Evolutionary conservation across 225 moss, liverwort and hornwort genomes (phyloP), one percentile per base, ranked within the genome.

Genomic region (Antitrichia curtipendula): DNA sequence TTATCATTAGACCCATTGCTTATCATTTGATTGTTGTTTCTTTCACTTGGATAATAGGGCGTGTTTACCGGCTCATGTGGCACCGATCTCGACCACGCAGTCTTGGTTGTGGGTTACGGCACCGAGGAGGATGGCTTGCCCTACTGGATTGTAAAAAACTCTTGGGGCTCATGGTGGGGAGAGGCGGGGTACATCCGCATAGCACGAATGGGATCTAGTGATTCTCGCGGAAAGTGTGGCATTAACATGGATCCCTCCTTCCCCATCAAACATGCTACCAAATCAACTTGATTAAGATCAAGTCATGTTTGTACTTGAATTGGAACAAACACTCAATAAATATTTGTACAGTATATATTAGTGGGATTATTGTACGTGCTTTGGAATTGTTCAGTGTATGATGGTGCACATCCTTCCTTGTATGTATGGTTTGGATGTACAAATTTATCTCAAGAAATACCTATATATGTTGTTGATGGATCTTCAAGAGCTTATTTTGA

Each of bases 141-240:
- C 59, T 97, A 95, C 86, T 95, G 96, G 97, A 89, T 95, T 40
- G 88, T 96, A n/a, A 96, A 94, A 84, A 97, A 97, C 49, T 97
- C 97, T 9, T 96, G 96, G 96, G 95, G 96, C 52, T 54, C 71
- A 2, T 84, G 21, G 17, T 97, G 97, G 96, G 94, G 97, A 23
- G 96, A 92, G 59, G 61, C 40, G 8, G 95, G 97, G 6, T 96
- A 86, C 88, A 83, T 96, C 7, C 94, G 95, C 32, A 93, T 97
- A 90, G 80, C 85, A 77, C 86, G 86, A 65, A 79, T 70, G 76
- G 87, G 57, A 87, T 86, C 56, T 58, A 36, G 13, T 54, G 79
- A 69, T 13, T 57, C 79, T 12, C 20, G 7, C 3, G 79, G 79
- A 4, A 68, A 57, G 10, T 97, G 97, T 40, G 94, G 97, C 28